These are phyloP conservation scores for Pleodorina starrii DNA, from an alignment of 139 green algal species.

Conservation along the genomic window DNA sequence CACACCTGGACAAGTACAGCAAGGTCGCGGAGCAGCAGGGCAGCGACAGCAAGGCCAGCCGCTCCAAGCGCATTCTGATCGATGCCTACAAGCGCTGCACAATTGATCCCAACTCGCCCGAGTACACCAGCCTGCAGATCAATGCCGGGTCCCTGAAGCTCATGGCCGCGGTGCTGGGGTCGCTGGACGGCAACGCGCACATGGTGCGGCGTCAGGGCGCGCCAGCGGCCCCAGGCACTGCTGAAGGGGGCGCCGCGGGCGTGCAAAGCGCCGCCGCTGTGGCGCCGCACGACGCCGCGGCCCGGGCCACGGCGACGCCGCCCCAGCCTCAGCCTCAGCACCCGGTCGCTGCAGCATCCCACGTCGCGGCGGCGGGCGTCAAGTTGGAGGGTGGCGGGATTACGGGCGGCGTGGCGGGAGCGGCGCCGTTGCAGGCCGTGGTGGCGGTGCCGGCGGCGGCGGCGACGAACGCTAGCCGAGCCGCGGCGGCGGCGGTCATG, in stretches of 20 bases:
- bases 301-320: neutral
- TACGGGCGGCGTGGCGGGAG: neutral
- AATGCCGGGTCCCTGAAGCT: neutral
- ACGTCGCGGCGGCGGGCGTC: neutral
- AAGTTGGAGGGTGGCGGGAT: neutral
- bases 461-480: neutral
- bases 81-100: conserved; percentile 14
- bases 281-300: neutral
- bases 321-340: no score
- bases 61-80: conserved; percentile 4
- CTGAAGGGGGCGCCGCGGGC: neutral
- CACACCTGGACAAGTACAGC: neutral
- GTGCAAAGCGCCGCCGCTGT: neutral
- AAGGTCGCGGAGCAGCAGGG: conserved; percentile 4
- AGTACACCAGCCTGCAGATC: neutral
- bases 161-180: neutral
- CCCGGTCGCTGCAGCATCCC: neutral
- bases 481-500: neutral
- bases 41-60: neutral
- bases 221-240: neutral
- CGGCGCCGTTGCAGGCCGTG: neutral
- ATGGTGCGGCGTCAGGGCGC: neutral
- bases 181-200: neutral
- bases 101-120: neutral
- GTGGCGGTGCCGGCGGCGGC: neutral